phyloP scores from a whole-genome alignment of 2,329 filamentous ascomycete genomes.

The Talaromyces sp. region DNA sequence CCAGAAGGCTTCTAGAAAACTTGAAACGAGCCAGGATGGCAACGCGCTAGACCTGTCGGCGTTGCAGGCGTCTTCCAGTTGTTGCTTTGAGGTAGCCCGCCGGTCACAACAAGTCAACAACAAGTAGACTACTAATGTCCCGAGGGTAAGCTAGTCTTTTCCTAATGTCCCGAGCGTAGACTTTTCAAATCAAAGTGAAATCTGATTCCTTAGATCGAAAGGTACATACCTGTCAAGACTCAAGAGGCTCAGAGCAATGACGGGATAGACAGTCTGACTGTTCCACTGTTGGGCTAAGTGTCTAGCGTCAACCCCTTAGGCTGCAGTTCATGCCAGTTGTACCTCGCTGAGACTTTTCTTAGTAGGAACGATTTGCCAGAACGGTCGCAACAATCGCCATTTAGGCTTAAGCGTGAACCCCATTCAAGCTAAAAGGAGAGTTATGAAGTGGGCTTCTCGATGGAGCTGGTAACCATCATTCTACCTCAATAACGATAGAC shows the following conservation, averaged over 20 bases:
- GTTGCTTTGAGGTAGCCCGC: slow-evolving; percentile 4
- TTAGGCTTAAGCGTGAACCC: slow-evolving; percentile 2
- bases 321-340: slow-evolving; percentile 3
- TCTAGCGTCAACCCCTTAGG: slow-evolving; percentile 2
- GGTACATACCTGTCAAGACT: neutral
- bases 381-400: neutral
- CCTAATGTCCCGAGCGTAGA: neutral
- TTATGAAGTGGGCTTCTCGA: neutral
- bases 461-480: neutral
- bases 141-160: neutral
- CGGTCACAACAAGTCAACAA: neutral
- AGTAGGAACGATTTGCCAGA: neutral
- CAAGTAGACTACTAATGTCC: neutral
- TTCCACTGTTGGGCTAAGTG: slow-evolving; percentile 5
- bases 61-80: neutral
- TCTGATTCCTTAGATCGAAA: neutral
- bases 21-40: slow-evolving; percentile 13
- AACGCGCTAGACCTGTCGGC: slow-evolving; percentile 9
- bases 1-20: slow-evolving; percentile 21
- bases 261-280: slow-evolving; percentile 19
- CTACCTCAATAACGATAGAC: neutral
- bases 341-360: neutral
- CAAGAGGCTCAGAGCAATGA: slow-evolving; percentile 31
- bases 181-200: neutral
- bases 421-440: neutral